phyloP scores from a whole-genome alignment of 2,329 filamentous ascomycete species.

The Phialemoniopsis sp. region DNA sequence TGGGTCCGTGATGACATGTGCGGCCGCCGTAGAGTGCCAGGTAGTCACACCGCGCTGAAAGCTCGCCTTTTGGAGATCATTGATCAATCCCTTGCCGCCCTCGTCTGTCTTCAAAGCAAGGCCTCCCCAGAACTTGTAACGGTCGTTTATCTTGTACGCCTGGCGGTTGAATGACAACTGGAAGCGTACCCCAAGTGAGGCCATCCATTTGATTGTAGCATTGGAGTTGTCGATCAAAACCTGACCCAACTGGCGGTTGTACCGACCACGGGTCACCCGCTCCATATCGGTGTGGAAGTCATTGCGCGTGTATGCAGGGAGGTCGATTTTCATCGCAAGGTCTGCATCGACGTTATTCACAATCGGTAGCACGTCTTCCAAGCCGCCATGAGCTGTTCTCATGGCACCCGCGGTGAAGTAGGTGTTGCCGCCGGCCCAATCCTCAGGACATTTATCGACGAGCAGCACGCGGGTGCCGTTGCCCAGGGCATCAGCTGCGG shows the following conservation, averaged over 20 bases:
- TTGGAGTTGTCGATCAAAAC: slow-evolving; percentile 48
- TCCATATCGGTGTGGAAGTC: slow-evolving; percentile 54
- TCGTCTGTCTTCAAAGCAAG: slow-evolving; percentile 54
- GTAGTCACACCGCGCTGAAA: slow-evolving; percentile 34
- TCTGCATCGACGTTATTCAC: slow-evolving; percentile 53
- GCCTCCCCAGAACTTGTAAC: slow-evolving; percentile 64
- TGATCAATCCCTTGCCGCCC: slow-evolving; percentile 55
- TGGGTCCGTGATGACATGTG: slow-evolving; percentile 27
- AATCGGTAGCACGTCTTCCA: slow-evolving; percentile 53
- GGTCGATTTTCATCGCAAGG: slow-evolving; percentile 46
- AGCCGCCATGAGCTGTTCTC: slow-evolving; percentile 50
- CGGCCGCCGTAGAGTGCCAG: slow-evolving; percentile 40
- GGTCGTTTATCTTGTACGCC: slow-evolving; percentile 56
- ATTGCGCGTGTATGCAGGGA: slow-evolving; percentile 48
- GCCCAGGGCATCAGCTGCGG: slow-evolving; percentile 44
- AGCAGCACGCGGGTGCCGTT: slow-evolving; percentile 44
- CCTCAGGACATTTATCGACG: slow-evolving; percentile 54
- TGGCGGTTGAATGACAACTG: slow-evolving; percentile 62
- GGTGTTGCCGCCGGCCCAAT: slow-evolving; percentile 59
- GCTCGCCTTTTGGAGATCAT: slow-evolving; percentile 41
- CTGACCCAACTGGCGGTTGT: slow-evolving; percentile 41
- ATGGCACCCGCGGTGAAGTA: slow-evolving; percentile 65
- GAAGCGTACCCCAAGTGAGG: slow-evolving; percentile 48
- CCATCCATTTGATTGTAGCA: slow-evolving; percentile 50
- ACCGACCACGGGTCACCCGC: slow-evolving; percentile 50